These are phyloP conservation scores for Spathaspora gorwiae DNA, from an alignment of 805 yeast genomes.

Conservation along the genomic window DNA sequence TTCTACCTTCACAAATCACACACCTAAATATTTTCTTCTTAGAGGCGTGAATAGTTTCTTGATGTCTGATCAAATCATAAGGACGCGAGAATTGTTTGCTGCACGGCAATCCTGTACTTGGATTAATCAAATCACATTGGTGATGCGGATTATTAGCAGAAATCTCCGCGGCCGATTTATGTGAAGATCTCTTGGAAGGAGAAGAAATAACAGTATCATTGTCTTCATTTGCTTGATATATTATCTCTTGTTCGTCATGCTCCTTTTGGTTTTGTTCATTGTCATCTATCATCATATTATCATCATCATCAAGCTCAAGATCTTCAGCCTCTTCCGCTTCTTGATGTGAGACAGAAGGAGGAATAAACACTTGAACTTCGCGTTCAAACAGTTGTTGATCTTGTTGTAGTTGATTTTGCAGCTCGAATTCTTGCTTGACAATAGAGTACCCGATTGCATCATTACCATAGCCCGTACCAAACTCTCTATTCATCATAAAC, in stretches of 20 bases:
- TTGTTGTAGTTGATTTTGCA: constrained; percentile 3
- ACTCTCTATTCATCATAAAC: constrained; percentile 20
- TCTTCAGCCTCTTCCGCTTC: neutral
- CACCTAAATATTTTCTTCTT: constrained; percentile 43
- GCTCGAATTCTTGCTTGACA: neutral
- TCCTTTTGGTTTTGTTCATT: constrained; percentile 4
- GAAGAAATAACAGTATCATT: neutral
- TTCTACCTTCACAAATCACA: constrained; percentile 43
- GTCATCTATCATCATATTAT: constrained; percentile 11
- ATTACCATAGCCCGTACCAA: neutral
- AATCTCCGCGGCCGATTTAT: constrained; percentile 26
- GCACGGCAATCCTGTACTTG: constrained; percentile 61
- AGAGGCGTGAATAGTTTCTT: constrained; percentile 45
- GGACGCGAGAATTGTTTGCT: constrained; percentile 78
- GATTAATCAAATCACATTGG: constrained; percentile 56
- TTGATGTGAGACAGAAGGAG: neutral
- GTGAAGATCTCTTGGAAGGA: constrained; percentile 1
- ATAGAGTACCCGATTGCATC: neutral
- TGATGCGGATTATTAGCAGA: constrained; percentile 40
- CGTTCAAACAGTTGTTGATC: constrained; percentile 2
- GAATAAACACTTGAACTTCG: constrained; percentile 1
- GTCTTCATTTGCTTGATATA: constrained; percentile 2
- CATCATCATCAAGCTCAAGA: constrained; percentile 4
- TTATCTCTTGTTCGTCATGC: neutral
- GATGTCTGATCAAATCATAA: constrained; percentile 43